Percentiles rank a stretch among this genome's conserved stretches.
Evolutionary conservation across 441 rosid species (phyloP).

Genomic region (Adansonia gregorii): DNA sequence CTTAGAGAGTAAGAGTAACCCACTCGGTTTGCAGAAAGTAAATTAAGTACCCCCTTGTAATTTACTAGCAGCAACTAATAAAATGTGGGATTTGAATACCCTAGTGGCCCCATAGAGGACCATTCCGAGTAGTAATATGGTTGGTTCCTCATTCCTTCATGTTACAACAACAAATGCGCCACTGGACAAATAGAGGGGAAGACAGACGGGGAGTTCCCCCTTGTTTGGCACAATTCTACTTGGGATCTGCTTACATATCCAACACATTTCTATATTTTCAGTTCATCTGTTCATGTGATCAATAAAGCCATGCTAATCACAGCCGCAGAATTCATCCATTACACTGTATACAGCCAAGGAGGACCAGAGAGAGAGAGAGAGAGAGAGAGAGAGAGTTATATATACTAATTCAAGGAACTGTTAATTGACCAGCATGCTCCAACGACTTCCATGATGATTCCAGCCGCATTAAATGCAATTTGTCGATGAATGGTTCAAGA

Average conservation of each 20-base stretch:
- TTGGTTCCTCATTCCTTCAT: conserved; percentile 10
- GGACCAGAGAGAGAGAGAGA: not conserved
- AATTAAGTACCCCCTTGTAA: not conserved
- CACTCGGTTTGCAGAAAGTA: conserved; percentile 49
- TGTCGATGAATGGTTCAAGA: conserved; percentile 71
- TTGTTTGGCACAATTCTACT: not conserved
- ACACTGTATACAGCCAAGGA: not conserved
- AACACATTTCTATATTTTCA: not conserved
- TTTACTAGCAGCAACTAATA: not conserved
- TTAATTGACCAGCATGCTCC: conserved; percentile 55
- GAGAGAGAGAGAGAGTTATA: not conserved
- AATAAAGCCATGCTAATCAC: not conserved
- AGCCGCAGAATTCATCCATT: not conserved
- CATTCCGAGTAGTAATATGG: not conserved
- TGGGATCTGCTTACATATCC: conserved; percentile 8
- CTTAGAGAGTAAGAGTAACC: conserved; percentile 23
- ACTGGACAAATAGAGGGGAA: not conserved
- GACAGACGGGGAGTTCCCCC: too few relatives aligned
- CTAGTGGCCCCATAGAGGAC: not conserved
- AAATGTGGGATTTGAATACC: not conserved
- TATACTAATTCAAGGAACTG: conserved; percentile 45
- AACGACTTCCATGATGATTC: conserved; percentile 68
- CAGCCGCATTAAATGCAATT: conserved; percentile 71
- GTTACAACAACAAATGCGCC: not conserved
- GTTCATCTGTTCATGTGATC: conserved; percentile 1